These are phyloP conservation scores for Fusarium albidum DNA, from an alignment of 2,329 filamentous ascomycete species.

Conservation along the genomic window DNA sequence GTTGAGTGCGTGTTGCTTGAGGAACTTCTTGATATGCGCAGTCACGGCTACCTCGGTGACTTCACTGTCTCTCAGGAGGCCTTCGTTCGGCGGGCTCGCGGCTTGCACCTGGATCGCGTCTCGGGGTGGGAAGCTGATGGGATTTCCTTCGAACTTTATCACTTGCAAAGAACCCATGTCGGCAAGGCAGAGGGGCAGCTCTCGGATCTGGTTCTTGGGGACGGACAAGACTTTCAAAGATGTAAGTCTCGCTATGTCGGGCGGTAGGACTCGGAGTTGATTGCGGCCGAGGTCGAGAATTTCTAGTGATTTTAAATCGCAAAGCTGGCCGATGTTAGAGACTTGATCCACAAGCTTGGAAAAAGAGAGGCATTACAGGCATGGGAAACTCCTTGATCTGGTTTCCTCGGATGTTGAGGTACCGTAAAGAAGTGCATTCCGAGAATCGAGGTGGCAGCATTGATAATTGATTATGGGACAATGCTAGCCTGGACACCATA, in stretches of 20 bases:
- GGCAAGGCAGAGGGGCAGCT: slow-evolving; percentile 82
- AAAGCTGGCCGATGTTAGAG: slow-evolving; percentile 67
- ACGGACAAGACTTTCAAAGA: slow-evolving; percentile 91
- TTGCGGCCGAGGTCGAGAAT: slow-evolving; percentile 94
- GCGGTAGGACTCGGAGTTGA: slow-evolving; percentile 78
- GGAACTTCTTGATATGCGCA: slow-evolving; percentile 67
- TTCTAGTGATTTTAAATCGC: slow-evolving; percentile 85
- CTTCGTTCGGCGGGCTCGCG: slow-evolving; percentile 63
- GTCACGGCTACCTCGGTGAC: slow-evolving; percentile 68
- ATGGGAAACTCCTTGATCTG: slow-evolving; percentile 70
- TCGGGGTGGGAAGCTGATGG: slow-evolving; percentile 79
- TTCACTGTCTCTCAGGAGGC: slow-evolving; percentile 64
- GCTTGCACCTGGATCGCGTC: slow-evolving; percentile 70
- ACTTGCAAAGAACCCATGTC: slow-evolving; percentile 92
- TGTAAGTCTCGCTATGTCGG: slow-evolving; percentile 80
- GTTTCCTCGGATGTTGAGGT: slow-evolving; percentile 83
- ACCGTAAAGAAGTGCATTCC: slow-evolving; percentile 80
- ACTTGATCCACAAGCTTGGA: slow-evolving; percentile 17
- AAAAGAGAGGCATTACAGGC: slow-evolving; percentile 52
- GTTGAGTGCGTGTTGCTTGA: slow-evolving; percentile 61
- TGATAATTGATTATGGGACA: slow-evolving; percentile 81
- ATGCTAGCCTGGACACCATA: slow-evolving; percentile 66
- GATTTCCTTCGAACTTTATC: slow-evolving; percentile 89
- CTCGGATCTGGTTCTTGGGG: slow-evolving; percentile 85
- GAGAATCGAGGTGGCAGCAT: slow-evolving; percentile 75